Base-by-base conservation (phyloP, 2,329 filamentous ascomycete genomes). In the Zymoseptoria pseudotritici region DNA sequence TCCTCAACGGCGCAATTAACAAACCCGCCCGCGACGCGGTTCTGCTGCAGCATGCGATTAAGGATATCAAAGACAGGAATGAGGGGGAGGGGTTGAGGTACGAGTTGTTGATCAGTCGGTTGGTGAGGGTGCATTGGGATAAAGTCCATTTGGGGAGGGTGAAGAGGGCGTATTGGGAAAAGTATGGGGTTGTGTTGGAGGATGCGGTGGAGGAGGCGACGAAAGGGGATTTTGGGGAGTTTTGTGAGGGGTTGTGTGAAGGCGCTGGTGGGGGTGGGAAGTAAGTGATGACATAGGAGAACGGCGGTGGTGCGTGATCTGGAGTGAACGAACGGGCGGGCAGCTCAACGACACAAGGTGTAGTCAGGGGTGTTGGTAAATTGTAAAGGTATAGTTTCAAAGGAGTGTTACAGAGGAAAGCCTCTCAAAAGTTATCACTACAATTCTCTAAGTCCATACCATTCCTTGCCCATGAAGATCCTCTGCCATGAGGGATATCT, bases 1-100 rank as follows among this genome's bases (percentile, higher is more conserved):
- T 97, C 67, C 87, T 99, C 70, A 97, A 97, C 76, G 94, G 94
- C 69, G 86, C 96, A 59, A 96, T 97, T 78, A 97, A 97, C 78
- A 89, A 89, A 61, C 92, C 94, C 5, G 91, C 96, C 63, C 90
- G 94, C 58, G 94, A 97, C 74, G 91, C 93, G 2, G 82, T 97
- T 46, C 86, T 97, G 2, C 80, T 99, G 1, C 87, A 96, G 74
- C 94, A 97, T 77, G 93, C 94, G 1, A 85, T 97, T 65, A 71
- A 72, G 57, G 88, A 86, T 20, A 76, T 80, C 29, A 75, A 72
- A 1, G 61, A 71, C 3, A 63, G 65, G 36, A 71, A 75, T 56
- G 69, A 70, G 6, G 70, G 69, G 22, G 61, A 73, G 64, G 69
- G 83, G 57, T 80, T 92, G 64, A 86, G 93, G 29, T 88, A 89